Evolutionary conservation across 352 stramenopile genomes (phyloP), one percentile per base, ranked within the genome.

Genomic region (Globisporangium ultimum): DNA sequence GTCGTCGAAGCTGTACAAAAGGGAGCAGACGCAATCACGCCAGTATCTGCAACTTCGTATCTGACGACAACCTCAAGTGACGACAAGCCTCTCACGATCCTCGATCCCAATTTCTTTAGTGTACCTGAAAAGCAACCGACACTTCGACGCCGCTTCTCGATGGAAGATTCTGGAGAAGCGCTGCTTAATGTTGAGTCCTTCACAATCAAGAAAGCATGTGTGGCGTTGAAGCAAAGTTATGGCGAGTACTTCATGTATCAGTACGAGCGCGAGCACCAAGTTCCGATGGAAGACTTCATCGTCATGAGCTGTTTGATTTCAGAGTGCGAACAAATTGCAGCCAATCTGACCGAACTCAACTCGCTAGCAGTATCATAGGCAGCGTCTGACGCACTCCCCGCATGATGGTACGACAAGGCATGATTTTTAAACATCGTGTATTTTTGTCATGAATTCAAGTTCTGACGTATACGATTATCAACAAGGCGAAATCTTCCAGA

Each of bases 231-330:
- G 45, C 58, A 75, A 36, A 70, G 67, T 53, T 88, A 88, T 51
- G 60, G 76, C 3, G 72, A 82, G 53, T 45, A 54, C 15, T 72
- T 81, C 8, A 50, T 87, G 18, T 40, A 84, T 15, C 45, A 66
- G n/a, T 54, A 66, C 51, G 71, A 74, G 46, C 55, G 72, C 10
- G 28, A 60, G 1, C 60, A 71, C 15, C 55, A 66, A 22, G 54
- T 70, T 53, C 68, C 73, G 0, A 82, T 88, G 58, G 78, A 88
- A 38, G 73, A 88, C 32, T 78, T 87, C 40, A 80, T 87, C 53
- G 59, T 84, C 60, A 88, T 85, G 72, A 88, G 78, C 63, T 88
- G 78, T 55, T 65, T 88, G 21, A 85, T 88, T 51, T 75, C 63
- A 50, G 60, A 68, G 13, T 78, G 65, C 40, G 72, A 87, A 45